These are phyloP conservation scores for Populus tremula DNA, from an alignment of 345 rosid genomes.

Conservation along the genomic window DNA sequence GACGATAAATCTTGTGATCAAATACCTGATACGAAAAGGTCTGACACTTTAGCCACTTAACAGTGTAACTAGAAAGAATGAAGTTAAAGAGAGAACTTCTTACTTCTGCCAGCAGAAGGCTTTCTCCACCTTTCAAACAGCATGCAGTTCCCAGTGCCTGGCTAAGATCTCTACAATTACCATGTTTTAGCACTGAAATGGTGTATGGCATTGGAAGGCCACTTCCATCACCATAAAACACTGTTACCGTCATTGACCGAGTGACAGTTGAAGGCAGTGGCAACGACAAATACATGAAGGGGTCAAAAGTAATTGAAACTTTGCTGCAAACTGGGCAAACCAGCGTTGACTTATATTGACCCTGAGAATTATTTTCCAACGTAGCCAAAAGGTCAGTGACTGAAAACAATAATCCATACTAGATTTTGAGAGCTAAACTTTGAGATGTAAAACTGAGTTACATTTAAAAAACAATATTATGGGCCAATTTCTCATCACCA, in stretches of 20 bases:
- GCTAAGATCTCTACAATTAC: constrained; percentile 68
- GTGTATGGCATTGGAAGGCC: constrained; percentile 74
- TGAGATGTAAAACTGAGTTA: background rate
- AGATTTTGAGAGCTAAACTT: background rate
- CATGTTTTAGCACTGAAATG: constrained; percentile 68
- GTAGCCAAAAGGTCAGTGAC: constrained; percentile 12
- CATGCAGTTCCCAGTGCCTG: constrained; percentile 67
- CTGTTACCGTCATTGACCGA: constrained; percentile 79
- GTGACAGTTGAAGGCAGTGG: constrained; percentile 83
- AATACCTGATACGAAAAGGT: constrained; percentile 47
- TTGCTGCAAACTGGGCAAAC: constrained; percentile 86
- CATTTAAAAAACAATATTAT: background rate
- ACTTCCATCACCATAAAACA: constrained; percentile 71
- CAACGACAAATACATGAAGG: constrained; percentile 89
- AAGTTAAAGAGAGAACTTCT: constrained; percentile 8
- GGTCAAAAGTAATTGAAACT: constrained; percentile 87
- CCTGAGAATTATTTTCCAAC: constrained; percentile 49
- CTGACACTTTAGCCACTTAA: constrained; percentile 21
- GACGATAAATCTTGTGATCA: constrained; percentile 55
- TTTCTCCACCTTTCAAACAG: constrained; percentile 73
- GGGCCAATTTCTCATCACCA: background rate
- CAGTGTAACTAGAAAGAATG: background rate
- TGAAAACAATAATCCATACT: background rate
- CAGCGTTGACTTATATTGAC: constrained; percentile 93
- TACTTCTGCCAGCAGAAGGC: constrained; percentile 84